A percentile compares a stretch with the other conserved stretches of the same genome.
These are phyloP conservation scores for Paecilomyces fulvus DNA, from an alignment of 2,329 filamentous ascomycete species.

Conservation along the genomic window DNA sequence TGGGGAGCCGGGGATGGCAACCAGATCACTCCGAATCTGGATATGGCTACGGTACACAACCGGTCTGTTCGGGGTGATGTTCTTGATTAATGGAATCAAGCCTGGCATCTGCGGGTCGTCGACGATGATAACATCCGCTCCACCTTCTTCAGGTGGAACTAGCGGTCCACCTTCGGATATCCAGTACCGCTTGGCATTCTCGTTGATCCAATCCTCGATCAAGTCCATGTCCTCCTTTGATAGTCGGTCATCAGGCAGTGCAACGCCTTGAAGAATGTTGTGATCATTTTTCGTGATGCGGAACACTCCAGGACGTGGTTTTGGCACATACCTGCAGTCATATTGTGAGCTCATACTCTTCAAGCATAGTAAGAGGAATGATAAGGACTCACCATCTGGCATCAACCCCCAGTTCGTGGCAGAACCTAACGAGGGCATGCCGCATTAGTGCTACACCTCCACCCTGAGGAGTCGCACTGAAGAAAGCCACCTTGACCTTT, in stretches of 20 bases:
- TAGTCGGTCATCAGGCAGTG: constrained; percentile 56
- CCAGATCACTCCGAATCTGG: constrained; percentile 68
- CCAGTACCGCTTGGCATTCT: constrained; percentile 71
- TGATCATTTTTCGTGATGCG: constrained; percentile 80
- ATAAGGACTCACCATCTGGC: constrained; percentile 57
- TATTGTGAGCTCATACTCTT: not conserved
- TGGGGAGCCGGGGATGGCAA: constrained; percentile 53
- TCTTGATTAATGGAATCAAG: constrained; percentile 67
- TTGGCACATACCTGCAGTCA: constrained; percentile 56
- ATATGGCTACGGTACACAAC: constrained; percentile 78
- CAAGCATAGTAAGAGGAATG: not conserved
- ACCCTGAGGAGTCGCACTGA: constrained; percentile 73
- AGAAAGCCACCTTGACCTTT: constrained; percentile 65
- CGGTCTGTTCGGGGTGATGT: constrained; percentile 60
- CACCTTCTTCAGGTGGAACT: constrained; percentile 55
- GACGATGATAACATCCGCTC: constrained; percentile 67
- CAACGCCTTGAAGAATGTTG: constrained; percentile 79
- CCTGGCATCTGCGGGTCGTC: constrained; percentile 81
- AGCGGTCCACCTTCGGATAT: constrained; percentile 59
- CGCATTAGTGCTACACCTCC: constrained; percentile 76
- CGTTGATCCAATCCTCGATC: constrained; percentile 63
- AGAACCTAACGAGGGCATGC: constrained; percentile 66
- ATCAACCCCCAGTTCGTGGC: constrained; percentile 57
- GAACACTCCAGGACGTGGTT: constrained; percentile 70
- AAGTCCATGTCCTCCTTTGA: constrained; percentile 51